A percentile compares a stretch with the other conserved stretches of the same genome.
Evolutionary conservation across 2,329 filamentous ascomycete genomes (phyloP).

Genomic region (Cercospora citrullina): DNA sequence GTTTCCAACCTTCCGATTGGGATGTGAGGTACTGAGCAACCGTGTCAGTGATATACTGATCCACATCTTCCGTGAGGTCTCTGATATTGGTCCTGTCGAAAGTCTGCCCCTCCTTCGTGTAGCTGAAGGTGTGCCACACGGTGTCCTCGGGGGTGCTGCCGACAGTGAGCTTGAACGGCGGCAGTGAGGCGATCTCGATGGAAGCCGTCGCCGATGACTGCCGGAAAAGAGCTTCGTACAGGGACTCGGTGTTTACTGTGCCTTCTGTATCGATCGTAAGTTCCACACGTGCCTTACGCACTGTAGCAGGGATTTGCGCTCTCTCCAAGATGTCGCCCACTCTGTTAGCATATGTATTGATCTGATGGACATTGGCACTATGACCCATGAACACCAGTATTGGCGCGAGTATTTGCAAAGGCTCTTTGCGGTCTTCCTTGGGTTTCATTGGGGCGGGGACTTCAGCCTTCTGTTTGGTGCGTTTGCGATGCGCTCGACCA

Average conservation of each 20-base stretch:
- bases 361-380: constrained; percentile 1
- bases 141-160: not conserved
- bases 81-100: not conserved
- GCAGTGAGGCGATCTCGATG: not conserved
- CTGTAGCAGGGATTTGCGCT: not conserved
- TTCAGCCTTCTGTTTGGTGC: constrained; percentile 67
- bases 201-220: not conserved
- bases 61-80: not conserved
- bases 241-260: not conserved
- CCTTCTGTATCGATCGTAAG: not conserved
- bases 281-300: not conserved
- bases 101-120: not conserved
- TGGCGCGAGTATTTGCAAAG: constrained; percentile 4
- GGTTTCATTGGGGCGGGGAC: constrained; percentile 59
- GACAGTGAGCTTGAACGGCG: not conserved
- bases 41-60: not conserved
- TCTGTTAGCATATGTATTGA: not conserved
- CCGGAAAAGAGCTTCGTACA: not conserved
- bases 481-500: constrained; percentile 74
- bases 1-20: not conserved
- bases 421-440: constrained; percentile 42
- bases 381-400: constrained; percentile 6
- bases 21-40: not conserved
- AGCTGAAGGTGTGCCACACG: not conserved
- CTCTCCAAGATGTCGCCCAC: not conserved